Conservation (phyloP, 1,284 basidiomycete genomes). For the Trichosporon ovoides region DNA sequence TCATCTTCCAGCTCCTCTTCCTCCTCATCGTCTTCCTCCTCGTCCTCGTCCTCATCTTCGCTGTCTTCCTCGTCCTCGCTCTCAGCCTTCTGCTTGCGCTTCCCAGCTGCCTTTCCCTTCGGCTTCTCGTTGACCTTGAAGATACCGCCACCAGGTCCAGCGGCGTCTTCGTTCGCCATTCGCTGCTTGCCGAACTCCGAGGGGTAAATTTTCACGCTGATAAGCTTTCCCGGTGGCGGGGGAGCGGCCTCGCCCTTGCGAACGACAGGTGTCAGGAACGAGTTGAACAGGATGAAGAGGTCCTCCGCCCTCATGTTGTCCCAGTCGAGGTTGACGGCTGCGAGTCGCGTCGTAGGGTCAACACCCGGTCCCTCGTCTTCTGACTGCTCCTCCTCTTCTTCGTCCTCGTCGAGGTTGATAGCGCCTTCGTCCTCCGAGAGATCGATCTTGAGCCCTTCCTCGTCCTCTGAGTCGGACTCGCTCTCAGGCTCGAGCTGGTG, state of each 20-base stretch:
- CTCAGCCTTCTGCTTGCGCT: constrained; percentile 4
- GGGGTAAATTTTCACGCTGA: constrained; percentile 79
- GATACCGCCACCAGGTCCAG: constrained; percentile 83
- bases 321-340: constrained; percentile 97
- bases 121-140: constrained; percentile 52
- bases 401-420: constrained; percentile 59
- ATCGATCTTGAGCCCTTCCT: constrained; percentile 55
- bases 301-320: constrained; percentile 88
- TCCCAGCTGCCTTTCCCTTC: constrained; percentile 20
- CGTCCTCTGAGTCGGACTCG: constrained; percentile 40
- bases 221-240: constrained; percentile 57
- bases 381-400: constrained; percentile 41
- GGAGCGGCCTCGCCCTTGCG: constrained; percentile 36
- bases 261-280: constrained; percentile 57
- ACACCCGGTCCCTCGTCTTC: constrained; percentile 43
- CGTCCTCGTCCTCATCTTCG: not conserved
- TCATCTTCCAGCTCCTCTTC: constrained; percentile 13
- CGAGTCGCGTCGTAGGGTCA: constrained; percentile 64
- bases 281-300: constrained; percentile 88
- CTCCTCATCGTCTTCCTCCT: constrained; percentile 2
- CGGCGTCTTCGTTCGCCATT: constrained; percentile 77
- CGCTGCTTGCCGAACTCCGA: constrained; percentile 89
- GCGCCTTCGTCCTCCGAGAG: constrained; percentile 54
- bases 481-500: constrained; percentile 6
- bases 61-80: constrained; percentile 2